These are phyloP conservation scores for Sporisorium graminicola DNA, from an alignment of 1,284 basidiomycete genomes.

Conservation along the genomic window DNA sequence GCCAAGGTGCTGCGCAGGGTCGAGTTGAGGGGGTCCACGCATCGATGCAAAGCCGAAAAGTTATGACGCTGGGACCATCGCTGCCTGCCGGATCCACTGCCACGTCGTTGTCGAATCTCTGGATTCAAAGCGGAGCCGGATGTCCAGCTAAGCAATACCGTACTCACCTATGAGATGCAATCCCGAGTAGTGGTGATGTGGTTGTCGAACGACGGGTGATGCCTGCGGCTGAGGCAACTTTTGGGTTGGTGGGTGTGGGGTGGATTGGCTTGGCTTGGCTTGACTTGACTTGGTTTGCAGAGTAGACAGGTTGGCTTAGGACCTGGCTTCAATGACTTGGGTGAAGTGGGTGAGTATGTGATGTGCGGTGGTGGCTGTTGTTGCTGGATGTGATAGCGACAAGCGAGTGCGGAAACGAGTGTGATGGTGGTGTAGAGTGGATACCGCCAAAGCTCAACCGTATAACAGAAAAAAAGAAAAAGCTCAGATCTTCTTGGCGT, in stretches of 20 bases:
- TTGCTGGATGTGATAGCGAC: slow-evolving; percentile 15
- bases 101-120: slow-evolving; percentile 2
- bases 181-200: slow-evolving; percentile 2
- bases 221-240: slow-evolving; percentile 27
- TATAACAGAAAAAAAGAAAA: background rate
- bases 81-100: background rate
- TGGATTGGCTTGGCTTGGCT: slow-evolving; percentile 10
- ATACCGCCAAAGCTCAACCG: background rate
- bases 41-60: background rate
- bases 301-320: slow-evolving; percentile 50
- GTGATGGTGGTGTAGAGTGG: slow-evolving; percentile 14
- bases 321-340: slow-evolving; percentile 29
- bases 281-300: slow-evolving; percentile 15
- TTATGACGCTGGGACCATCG: background rate
- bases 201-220: slow-evolving; percentile 21
- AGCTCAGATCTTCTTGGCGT: slow-evolving; percentile 25
- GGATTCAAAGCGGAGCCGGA: no score
- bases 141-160: background rate
- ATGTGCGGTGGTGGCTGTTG: slow-evolving; percentile 11
- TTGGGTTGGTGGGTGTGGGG: slow-evolving; percentile 10
- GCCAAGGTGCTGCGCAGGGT: background rate
- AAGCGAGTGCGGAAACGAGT: slow-evolving; percentile 12
- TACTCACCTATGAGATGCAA: slow-evolving; percentile 24
- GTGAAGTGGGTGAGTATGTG: slow-evolving; percentile 1
- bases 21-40: background rate